Conservation (phyloP, 768 basidiomycete species). For the Lactarius psammicola region DNA sequence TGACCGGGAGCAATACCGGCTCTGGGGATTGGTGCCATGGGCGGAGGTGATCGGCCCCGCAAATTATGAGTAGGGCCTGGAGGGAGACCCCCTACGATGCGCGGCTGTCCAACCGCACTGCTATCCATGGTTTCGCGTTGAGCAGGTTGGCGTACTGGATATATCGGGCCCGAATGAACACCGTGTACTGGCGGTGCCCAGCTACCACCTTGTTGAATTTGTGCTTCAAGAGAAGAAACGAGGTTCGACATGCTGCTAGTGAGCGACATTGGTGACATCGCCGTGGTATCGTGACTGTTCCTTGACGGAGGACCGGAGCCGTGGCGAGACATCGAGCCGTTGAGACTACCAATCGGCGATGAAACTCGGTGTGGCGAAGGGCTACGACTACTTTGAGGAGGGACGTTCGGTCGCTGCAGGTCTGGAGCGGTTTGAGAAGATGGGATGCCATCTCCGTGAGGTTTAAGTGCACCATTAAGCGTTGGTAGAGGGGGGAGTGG, state of each 20-base stretch:
- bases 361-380: constrained; percentile 30
- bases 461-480: constrained; percentile 32
- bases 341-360: constrained; percentile 25
- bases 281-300: constrained; percentile 15
- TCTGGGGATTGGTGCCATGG: constrained; percentile 10
- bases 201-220: constrained; percentile 34
- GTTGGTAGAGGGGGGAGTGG: constrained; percentile 68
- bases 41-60: background rate
- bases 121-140: constrained; percentile 17
- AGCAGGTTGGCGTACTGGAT: constrained; percentile 34
- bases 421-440: constrained; percentile 29
- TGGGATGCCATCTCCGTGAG: constrained; percentile 13
- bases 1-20: constrained; percentile 9
- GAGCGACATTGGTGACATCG: constrained; percentile 14
- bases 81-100: background rate
- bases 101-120: background rate
- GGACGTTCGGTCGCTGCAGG: constrained; percentile 10
- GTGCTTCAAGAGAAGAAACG: constrained; percentile 34
- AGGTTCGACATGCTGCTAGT: constrained; percentile 31
- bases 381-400: constrained; percentile 24
- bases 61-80: background rate
- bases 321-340: background rate
- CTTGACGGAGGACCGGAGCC: constrained; percentile 24
- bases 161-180: constrained; percentile 21
- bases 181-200: constrained; percentile 30